Percentiles rank a stretch among this genome's conserved stretches.
These are phyloP conservation scores for Arachis hypogaea DNA, from an alignment of 306 rosid genomes.

Conservation along the genomic window DNA sequence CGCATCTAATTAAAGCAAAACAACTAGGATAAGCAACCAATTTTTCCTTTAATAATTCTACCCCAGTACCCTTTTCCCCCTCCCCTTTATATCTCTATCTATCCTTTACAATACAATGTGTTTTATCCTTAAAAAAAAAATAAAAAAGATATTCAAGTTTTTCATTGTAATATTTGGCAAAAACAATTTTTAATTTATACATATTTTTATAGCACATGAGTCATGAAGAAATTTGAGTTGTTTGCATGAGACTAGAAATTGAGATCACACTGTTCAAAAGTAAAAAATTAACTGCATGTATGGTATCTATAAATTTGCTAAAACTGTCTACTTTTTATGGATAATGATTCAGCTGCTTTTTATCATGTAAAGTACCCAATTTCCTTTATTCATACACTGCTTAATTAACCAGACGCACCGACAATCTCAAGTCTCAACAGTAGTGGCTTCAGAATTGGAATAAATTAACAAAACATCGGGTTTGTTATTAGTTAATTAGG, in stretches of 20 bases:
- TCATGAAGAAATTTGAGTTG: neutral
- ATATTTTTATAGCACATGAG: neutral
- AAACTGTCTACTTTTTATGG: too few relatives aligned
- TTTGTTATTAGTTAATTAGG: neutral
- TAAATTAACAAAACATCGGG: neutral
- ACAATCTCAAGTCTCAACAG: too few relatives aligned
- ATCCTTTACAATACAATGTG: neutral
- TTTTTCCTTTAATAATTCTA: constrained; percentile 2
- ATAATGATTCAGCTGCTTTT: neutral
- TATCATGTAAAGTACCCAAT: neutral
- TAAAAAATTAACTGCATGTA: too few relatives aligned
- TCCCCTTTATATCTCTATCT: neutral
- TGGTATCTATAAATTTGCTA: too few relatives aligned
- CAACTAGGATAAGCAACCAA: constrained; percentile 3
- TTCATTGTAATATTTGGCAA: neutral
- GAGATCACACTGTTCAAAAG: too few relatives aligned
- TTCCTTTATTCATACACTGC: neutral
- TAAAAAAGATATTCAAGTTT: neutral
- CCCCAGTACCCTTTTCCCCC: neutral
- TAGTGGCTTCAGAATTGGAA: neutral
- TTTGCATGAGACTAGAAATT: too few relatives aligned
- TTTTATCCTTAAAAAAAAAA: neutral
- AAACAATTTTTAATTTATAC: neutral
- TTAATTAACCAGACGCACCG: too few relatives aligned
- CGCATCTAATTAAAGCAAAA: constrained; percentile 31